These are phyloP conservation scores for Crithidia expoeki DNA, from an alignment of 208 protist genomes.

Conservation along the genomic window DNA sequence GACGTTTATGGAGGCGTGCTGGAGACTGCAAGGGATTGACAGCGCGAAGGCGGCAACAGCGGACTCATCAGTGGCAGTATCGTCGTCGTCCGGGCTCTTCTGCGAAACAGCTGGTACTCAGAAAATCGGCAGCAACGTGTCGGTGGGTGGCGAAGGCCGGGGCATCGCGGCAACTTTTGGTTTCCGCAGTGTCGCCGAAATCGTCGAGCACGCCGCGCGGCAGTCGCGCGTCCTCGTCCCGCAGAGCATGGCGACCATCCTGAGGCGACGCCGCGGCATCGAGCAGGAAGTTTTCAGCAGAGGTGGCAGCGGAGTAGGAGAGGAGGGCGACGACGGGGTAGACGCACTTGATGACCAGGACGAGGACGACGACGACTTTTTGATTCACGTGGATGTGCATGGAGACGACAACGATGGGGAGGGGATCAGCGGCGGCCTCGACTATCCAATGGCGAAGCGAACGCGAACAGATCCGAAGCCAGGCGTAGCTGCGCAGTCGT, in stretches of 20 bases:
- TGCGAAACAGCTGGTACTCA: conserved; percentile 13
- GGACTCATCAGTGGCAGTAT: not conserved
- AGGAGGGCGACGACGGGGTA: conserved; percentile 16
- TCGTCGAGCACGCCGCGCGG: conserved; percentile 44
- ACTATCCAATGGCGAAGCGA: conserved; percentile 17
- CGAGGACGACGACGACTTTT: conserved; percentile 69
- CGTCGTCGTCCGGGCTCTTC: conserved; percentile 16
- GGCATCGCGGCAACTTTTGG: conserved; percentile 66
- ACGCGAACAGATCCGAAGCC: not conserved
- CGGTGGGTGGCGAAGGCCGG: conserved; percentile 24
- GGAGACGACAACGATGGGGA: conserved; percentile 23
- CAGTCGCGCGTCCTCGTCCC: conserved; percentile 54
- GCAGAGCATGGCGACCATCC: conserved; percentile 56
- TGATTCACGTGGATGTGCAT: conserved; percentile 67
- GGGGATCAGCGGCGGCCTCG: not conserved
- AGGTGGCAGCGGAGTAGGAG: conserved; percentile 2
- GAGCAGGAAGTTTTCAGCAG: conserved; percentile 29
- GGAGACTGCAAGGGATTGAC: conserved; percentile 24
- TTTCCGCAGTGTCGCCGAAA: conserved; percentile 61
- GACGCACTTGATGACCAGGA: conserved; percentile 36
- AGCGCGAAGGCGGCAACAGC: not conserved
- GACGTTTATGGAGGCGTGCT: conserved; percentile 51
- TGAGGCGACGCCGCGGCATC: conserved; percentile 33
- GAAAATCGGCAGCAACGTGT: not conserved
- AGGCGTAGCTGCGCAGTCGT: not conserved